Evolutionary conservation across 495 filamentous ascomycete species (phyloP).

Genomic region (Podospora anserina): DNA sequence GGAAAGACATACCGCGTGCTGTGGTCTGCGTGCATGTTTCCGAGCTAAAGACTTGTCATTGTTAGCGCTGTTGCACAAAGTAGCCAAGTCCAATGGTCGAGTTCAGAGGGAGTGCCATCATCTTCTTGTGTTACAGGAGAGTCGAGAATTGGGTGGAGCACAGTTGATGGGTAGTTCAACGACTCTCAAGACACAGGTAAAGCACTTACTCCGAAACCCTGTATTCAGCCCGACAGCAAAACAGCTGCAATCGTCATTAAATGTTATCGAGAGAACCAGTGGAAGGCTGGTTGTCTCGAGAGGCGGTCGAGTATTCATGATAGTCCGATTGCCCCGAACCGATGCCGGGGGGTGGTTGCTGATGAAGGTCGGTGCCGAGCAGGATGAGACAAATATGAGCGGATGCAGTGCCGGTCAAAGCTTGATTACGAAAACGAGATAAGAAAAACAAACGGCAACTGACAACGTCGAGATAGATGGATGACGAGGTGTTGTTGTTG

Average conservation of each 20-base stretch:
- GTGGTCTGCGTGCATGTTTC: conserved; percentile 71
- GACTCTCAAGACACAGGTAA: neutral
- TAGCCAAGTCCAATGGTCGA: neutral
- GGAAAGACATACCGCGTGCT: conserved; percentile 38
- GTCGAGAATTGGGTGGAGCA: neutral
- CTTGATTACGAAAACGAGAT: neutral
- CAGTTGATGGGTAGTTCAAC: neutral
- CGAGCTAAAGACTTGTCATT: conserved; percentile 64
- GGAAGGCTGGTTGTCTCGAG: conserved; percentile 75
- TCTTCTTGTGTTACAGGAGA: neutral
- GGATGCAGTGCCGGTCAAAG: neutral
- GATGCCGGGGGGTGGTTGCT: neutral
- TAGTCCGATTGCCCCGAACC: conserved; percentile 18
- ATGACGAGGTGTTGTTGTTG: neutral
- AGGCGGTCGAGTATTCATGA: conserved; percentile 86
- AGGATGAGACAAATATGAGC: conserved; percentile 6
- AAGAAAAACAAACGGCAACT: neutral
- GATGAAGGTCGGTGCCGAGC: neutral
- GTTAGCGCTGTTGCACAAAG: neutral
- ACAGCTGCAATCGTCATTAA: conserved; percentile 82
- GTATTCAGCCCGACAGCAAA: conserved; percentile 87
- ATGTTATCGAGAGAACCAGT: conserved; percentile 75
- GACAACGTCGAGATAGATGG: neutral
- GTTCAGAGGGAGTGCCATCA: neutral
- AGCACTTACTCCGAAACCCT: conserved; percentile 75